Evolutionary conservation across 495 filamentous ascomycete species (phyloP).

Genomic region (Annulohypoxylon stygium): DNA sequence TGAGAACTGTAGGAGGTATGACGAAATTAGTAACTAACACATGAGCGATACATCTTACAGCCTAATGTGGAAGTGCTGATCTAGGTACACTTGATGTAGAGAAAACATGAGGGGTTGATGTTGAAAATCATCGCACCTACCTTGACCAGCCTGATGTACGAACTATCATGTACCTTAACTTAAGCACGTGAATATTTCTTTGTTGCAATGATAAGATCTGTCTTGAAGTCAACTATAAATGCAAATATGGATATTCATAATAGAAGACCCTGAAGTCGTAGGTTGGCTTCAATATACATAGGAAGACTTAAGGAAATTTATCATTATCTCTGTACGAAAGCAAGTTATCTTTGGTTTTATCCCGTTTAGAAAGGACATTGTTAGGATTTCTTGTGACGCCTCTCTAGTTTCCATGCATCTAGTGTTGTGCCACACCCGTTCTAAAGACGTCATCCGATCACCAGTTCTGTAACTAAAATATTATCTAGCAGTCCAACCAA

Average conservation of each 20-base stretch:
- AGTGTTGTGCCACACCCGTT: conserved; percentile 19
- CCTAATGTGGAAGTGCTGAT: neutral
- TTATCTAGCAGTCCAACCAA: neutral
- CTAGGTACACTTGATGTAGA: conserved; percentile 8
- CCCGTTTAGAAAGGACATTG: neutral
- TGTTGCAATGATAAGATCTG: neutral
- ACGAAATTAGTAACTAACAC: conserved; percentile 29
- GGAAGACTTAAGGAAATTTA: neutral
- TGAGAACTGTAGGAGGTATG: conserved; percentile 16
- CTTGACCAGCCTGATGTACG: neutral
- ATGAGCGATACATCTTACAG: neutral
- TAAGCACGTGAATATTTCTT: conserved; percentile 14
- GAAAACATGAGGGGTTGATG: conserved; percentile 23
- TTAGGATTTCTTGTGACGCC: neutral
- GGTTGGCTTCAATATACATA: neutral
- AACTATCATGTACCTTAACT: neutral
- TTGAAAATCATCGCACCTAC: conserved; percentile 11
- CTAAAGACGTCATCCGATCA: conserved; percentile 30
- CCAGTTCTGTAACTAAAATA: conserved; percentile 12
- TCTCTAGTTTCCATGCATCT: neutral
- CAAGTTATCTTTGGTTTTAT: neutral
- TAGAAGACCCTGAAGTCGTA: neutral
- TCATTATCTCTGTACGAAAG: neutral
- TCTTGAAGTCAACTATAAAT: neutral
- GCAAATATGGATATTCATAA: neutral